Evolutionary conservation across 2,329 filamentous ascomycete species (phyloP).

Genomic region (Fusarium anguioides): DNA sequence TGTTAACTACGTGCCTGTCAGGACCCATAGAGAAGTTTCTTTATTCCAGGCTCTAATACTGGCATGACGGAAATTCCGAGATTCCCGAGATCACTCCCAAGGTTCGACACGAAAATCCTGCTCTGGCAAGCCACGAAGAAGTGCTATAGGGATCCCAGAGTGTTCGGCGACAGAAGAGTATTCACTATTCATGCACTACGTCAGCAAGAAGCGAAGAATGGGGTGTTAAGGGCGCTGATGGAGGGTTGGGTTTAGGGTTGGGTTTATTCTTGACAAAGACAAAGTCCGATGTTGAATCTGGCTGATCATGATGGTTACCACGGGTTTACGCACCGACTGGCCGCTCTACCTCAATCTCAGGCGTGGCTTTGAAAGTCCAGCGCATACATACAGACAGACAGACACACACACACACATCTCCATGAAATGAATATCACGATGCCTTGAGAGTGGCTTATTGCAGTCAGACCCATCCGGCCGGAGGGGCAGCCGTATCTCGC

Average conservation of each 20-base stretch:
- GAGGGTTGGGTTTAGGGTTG: constrained; percentile 17
- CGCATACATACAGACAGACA: not conserved
- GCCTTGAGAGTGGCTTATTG: constrained; percentile 7
- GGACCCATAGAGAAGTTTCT: not conserved
- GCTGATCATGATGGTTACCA: constrained; percentile 17
- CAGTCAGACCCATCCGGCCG: constrained; percentile 15
- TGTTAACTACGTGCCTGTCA: constrained; percentile 1
- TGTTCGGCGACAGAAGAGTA: not conserved
- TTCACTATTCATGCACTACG: constrained; percentile 22
- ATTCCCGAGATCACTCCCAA: constrained; percentile 8
- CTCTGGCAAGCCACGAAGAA: not conserved
- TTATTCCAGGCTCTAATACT: not conserved
- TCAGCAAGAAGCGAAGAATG: constrained; percentile 16
- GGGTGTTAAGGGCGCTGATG: constrained; percentile 27
- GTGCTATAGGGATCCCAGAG: not conserved
- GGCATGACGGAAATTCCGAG: constrained; percentile 7
- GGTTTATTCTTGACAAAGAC: constrained; percentile 29
- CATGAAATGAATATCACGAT: constrained; percentile 7
- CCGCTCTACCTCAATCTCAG: constrained; percentile 13
- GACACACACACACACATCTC: not conserved
- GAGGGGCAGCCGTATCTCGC: constrained; percentile 4
- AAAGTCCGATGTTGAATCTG: constrained; percentile 20
- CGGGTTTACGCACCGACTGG: constrained; percentile 25
- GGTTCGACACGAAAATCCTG: constrained; percentile 5
- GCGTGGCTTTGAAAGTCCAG: constrained; percentile 16